Evolutionary conservation across 164 flowering plant species (phyloP), one percentile per base, ranked within the genome.

Genomic region (Magnolia sinica): DNA sequence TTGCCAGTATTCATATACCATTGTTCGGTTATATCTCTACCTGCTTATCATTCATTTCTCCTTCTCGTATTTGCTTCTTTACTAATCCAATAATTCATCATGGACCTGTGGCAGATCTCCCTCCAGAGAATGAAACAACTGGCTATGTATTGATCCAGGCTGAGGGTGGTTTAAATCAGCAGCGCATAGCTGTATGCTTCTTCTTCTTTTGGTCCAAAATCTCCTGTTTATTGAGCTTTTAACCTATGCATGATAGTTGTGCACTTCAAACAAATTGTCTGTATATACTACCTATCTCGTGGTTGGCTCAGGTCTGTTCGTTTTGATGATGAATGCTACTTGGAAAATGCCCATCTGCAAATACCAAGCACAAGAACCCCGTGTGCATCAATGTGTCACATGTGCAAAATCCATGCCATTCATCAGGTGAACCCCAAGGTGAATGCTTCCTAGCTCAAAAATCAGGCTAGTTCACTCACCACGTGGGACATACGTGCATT

Each of bases 81-180:
- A 29, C 10, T 45, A 49, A 64, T 50, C 2, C 45, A 24, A 19
- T 50, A 4, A 19, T 70, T 70, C 19, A 13, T 70, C 73, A 18
- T 70, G 73, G 14, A 37, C 68, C 55, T 78, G 18, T 85, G 58
- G 85, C 93, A 94, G 99, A 87, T 86, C 85, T 91, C 84, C 97
- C 94, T 74, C 86, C 88, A 31, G 98, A 88, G 83, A 94, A 96
- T 88, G 97, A 90, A 84, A 96, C 98, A 73, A 92, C 76, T 78
- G 99, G 99, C 51, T 96, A 96, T 76, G 86, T 96, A 79, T 92
- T 96, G 79, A 92, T 96, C 69, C 97, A 96, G 84, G 99, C 99
- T 2, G 99, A 96, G 87, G 99, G 99, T 74, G 99, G 99, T 83
- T 83, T 96, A 73, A 96, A 96, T 86, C 99, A 96, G 85, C 99